Percentiles rank a stretch among this genome's conserved stretches.
Evolutionary conservation across 1,284 basidiomycete species (phyloP).

Genomic region (Leccinum subrobustum): DNA sequence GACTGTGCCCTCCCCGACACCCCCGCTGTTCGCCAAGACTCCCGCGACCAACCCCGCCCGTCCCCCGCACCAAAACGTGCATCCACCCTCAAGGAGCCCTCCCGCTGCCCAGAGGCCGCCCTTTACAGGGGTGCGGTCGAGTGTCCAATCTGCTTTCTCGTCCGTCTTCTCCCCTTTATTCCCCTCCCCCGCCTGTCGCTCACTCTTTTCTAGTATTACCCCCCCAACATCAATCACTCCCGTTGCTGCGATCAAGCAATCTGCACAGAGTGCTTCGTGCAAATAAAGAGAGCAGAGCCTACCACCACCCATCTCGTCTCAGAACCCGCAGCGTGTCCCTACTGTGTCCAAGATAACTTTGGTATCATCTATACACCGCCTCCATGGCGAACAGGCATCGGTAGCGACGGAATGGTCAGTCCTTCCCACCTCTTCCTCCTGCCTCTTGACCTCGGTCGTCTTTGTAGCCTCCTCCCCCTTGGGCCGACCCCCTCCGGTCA

Average conservation of each 20-base stretch:
- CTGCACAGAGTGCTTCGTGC: constrained; percentile 99
- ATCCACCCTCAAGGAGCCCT: constrained; percentile 50
- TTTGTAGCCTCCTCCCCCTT: constrained; percentile 37
- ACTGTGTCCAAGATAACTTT: constrained; percentile 96
- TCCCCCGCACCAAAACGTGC: constrained; percentile 42
- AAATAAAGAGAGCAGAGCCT: constrained; percentile 96
- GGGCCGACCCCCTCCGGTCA: constrained; percentile 51
- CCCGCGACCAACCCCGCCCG: constrained; percentile 39
- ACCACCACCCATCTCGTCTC: constrained; percentile 90
- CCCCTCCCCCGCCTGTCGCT: constrained; percentile 17
- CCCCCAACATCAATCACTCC: constrained; percentile 93
- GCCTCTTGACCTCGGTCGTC: constrained; percentile 9
- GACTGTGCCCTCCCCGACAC: constrained; percentile 40
- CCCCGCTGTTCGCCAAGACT: constrained; percentile 38
- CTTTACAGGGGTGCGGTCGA: constrained; percentile 88
- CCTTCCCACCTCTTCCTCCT: constrained; percentile 1
- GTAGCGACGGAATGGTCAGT: constrained; percentile 65
- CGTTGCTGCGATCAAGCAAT: constrained; percentile 98
- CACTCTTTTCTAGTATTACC: constrained; percentile 72
- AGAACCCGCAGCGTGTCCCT: constrained; percentile 94
- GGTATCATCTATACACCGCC: constrained; percentile 90
- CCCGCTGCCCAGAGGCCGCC: constrained; percentile 64
- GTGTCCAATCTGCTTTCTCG: constrained; percentile 99
- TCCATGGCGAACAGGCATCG: constrained; percentile 72
- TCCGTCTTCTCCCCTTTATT: constrained; percentile 45